phyloP scores from a whole-genome alignment of 441 rosid species.

The Pelargonium fulgidum region DNA sequence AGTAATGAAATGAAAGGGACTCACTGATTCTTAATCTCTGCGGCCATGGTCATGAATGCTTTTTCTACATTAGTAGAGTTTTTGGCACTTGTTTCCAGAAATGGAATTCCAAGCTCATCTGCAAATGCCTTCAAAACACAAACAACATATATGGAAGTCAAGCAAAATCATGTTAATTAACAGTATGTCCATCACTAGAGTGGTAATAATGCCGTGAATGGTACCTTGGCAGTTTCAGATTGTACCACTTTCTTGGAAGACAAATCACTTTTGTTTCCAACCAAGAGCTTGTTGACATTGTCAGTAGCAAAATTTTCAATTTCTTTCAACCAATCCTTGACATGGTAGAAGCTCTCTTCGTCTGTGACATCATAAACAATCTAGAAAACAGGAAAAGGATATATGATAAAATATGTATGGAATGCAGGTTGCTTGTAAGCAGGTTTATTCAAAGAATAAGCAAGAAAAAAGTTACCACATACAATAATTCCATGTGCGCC shows the following conservation, averaged over 20 bases:
- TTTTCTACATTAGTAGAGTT: slow-evolving; percentile 59
- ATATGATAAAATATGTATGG: slow-evolving; percentile 3
- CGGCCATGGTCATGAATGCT: slow-evolving; percentile 72
- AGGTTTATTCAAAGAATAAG: background rate
- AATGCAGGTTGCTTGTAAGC: background rate
- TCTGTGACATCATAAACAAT: slow-evolving; percentile 61
- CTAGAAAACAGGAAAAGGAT: slow-evolving; percentile 29
- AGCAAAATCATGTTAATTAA: background rate
- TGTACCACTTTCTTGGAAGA: slow-evolving; percentile 45
- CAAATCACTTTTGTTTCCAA: slow-evolving; percentile 58
- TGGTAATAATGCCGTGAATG: background rate
- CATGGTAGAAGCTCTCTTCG: slow-evolving; percentile 58
- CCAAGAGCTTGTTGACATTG: slow-evolving; percentile 52
- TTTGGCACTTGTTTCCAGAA: slow-evolving; percentile 68
- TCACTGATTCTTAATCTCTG: slow-evolving; percentile 36
- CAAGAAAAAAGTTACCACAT: slow-evolving; percentile 9
- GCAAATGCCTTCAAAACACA: slow-evolving; percentile 50
- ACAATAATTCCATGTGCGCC: slow-evolving; percentile 72
- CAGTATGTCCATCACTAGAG: too few species aligned
- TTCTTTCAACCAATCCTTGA: slow-evolving; percentile 57
- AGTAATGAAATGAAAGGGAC: too few species aligned
- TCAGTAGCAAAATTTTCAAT: slow-evolving; percentile 57
- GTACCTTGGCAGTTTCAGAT: slow-evolving; percentile 54
- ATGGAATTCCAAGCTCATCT: slow-evolving; percentile 64
- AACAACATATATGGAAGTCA: background rate